Evolutionary conservation across 2,329 filamentous ascomycete genomes (phyloP).

Genomic region (Thelonectria discophora): DNA sequence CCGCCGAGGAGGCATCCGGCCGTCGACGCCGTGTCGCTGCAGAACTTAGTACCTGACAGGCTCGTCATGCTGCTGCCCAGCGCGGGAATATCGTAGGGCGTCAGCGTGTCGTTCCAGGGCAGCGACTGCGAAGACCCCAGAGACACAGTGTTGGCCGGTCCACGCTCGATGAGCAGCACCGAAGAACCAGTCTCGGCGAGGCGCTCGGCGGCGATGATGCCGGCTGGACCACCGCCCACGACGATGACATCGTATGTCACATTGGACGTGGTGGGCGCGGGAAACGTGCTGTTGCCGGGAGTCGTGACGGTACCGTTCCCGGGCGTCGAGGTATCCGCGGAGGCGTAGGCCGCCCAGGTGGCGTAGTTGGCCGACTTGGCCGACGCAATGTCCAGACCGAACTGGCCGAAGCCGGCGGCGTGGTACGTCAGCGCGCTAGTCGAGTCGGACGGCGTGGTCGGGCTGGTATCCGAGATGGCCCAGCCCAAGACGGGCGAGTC

Average conservation of each 20-base stretch:
- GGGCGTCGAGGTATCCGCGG: slow-evolving; percentile 28
- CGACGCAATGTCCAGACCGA: slow-evolving; percentile 44
- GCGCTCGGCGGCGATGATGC: slow-evolving; percentile 40
- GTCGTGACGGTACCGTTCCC: slow-evolving; percentile 20
- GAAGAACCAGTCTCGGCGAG: slow-evolving; percentile 37
- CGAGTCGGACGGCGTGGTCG: slow-evolving; percentile 44
- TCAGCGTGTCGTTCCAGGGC: slow-evolving; percentile 38
- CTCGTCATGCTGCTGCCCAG: slow-evolving; percentile 39
- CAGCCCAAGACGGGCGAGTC: slow-evolving; percentile 49
- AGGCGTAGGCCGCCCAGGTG: slow-evolving; percentile 40
- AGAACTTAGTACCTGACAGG: slow-evolving; percentile 38
- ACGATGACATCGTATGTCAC: slow-evolving; percentile 41
- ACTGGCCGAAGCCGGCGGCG: slow-evolving; percentile 50
- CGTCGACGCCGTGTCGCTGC: slow-evolving; percentile 39
- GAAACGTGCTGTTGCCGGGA: slow-evolving; percentile 24
- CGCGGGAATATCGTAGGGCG: slow-evolving; percentile 38
- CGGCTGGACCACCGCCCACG: slow-evolving; percentile 39
- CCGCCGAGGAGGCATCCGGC: slow-evolving; percentile 40
- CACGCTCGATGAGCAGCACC: slow-evolving; percentile 41
- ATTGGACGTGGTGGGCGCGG: slow-evolving; percentile 34
- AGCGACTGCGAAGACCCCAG: slow-evolving; percentile 33
- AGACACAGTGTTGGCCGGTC: slow-evolving; percentile 40
- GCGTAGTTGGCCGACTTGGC: slow-evolving; percentile 47
- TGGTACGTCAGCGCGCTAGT: slow-evolving; percentile 51
- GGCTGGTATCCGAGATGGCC: slow-evolving; percentile 48